phyloP scores from a whole-genome alignment of 768 basidiomycete genomes.

The Suillus subaureus region DNA sequence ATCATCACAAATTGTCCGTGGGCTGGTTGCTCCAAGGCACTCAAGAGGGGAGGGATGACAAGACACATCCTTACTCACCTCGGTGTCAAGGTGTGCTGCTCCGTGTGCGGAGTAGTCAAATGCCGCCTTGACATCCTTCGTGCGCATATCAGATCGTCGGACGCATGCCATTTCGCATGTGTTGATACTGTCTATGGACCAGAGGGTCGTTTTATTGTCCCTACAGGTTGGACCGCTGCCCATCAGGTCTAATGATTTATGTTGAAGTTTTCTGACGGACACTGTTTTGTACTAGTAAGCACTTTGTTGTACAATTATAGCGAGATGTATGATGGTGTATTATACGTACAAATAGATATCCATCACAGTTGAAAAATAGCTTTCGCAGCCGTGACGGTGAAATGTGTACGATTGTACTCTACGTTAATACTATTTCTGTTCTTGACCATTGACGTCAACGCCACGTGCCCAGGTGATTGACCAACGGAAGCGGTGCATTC shows the following conservation, averaged over 20 bases:
- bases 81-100: constrained; percentile 2
- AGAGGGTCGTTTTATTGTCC: background rate
- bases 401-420: background rate
- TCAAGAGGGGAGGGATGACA: constrained; percentile 4
- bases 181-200: background rate
- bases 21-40: background rate
- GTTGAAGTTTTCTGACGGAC: background rate
- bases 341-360: background rate
- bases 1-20: constrained; percentile 1
- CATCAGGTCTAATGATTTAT: background rate
- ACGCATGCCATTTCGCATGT: background rate
- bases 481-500: background rate
- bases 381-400: background rate
- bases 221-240: background rate
- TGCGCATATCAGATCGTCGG: background rate
- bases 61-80: constrained; percentile 13
- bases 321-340: background rate
- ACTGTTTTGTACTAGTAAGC: background rate
- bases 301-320: background rate
- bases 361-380: background rate
- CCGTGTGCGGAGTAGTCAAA: background rate
- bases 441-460: background rate
- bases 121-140: background rate
- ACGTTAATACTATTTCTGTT: too few species aligned
- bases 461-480: background rate